phyloP scores from a whole-genome alignment of 163 green algal genomes.

The Scenedesmus sp. region DNA sequence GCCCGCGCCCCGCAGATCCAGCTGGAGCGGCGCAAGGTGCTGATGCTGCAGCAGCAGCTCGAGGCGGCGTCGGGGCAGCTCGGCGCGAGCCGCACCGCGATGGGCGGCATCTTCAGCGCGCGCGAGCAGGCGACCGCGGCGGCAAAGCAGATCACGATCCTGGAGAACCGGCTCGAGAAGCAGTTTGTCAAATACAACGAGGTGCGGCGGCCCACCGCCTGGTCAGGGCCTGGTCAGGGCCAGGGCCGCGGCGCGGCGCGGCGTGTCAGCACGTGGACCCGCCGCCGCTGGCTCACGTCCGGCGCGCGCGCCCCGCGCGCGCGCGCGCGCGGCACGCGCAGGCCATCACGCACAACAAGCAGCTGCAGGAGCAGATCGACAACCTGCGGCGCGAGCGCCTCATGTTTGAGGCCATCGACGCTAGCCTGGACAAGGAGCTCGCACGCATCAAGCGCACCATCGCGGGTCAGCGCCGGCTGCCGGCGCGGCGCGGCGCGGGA shows the following conservation, averaged over 20 bases:
- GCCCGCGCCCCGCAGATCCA: conserved; percentile 87
- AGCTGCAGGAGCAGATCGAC: conserved; percentile 86
- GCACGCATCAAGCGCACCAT: conserved; percentile 64
- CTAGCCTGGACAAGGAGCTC: conserved; percentile 86
- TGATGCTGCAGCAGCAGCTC: conserved; percentile 74
- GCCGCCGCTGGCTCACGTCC: too few species aligned
- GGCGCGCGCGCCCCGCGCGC: too few species aligned
- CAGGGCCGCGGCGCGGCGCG: too few species aligned
- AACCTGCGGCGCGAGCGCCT: conserved; percentile 85
- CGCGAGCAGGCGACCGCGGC: conserved; percentile 60
- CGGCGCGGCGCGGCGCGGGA: too few species aligned
- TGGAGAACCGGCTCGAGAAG: conserved; percentile 92
- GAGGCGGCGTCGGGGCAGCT: conserved; percentile 52
- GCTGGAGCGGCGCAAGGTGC: conserved; percentile 72
- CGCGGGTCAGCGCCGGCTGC: conserved; percentile 16
- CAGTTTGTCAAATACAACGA: conserved; percentile 84
- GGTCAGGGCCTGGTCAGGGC: too few species aligned
- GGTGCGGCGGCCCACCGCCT: conserved; percentile 16
- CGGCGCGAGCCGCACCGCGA: conserved; percentile 52
- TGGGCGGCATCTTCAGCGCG: conserved; percentile 83
- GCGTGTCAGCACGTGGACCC: too few species aligned
- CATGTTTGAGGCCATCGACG: conserved; percentile 86
- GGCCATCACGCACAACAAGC: conserved; percentile 80
- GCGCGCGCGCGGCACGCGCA: conserved; percentile 42
- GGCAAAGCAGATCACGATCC: conserved; percentile 82